These are phyloP conservation scores for Pugionium cornutum DNA, from an alignment of 345 rosid genomes.

Conservation along the genomic window DNA sequence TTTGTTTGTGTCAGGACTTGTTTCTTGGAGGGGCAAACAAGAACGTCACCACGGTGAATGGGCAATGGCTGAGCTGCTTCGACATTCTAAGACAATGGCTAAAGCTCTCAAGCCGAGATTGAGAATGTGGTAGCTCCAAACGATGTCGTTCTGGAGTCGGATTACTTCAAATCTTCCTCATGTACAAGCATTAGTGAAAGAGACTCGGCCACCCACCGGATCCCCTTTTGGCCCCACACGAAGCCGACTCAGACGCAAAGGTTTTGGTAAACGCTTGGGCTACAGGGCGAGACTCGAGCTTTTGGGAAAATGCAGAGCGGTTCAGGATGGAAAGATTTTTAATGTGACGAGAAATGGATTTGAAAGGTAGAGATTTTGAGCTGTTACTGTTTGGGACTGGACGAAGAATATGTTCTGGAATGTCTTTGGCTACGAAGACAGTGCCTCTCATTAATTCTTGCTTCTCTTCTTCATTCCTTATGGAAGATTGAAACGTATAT, in stretches of 20 bases:
- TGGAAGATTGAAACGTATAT: neutral
- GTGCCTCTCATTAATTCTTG: constrained; percentile 19
- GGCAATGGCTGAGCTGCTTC: constrained; percentile 60
- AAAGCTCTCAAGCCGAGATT: constrained; percentile 56
- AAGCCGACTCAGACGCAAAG: constrained; percentile 20
- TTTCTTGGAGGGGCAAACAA: constrained; percentile 69
- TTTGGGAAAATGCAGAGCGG: constrained; percentile 32
- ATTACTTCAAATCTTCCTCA: neutral
- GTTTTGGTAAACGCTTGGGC: constrained; percentile 39
- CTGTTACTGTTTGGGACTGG: constrained; percentile 16
- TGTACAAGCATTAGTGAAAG: constrained; percentile 29
- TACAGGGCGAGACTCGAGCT: constrained; percentile 40
- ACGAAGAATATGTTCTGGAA: constrained; percentile 26
- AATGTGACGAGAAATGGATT: neutral
- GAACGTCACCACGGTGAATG: constrained; percentile 59
- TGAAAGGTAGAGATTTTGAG: constrained; percentile 5
- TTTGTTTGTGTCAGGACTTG: constrained; percentile 50
- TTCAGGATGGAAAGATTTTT: constrained; percentile 14
- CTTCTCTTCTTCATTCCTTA: constrained; percentile 33
- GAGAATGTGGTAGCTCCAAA: neutral
- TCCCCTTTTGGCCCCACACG: constrained; percentile 26
- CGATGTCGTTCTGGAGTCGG: constrained; percentile 15
- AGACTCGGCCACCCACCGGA: constrained; percentile 35
- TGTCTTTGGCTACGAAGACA: constrained; percentile 34
- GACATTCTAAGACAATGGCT: constrained; percentile 23